A percentile compares a stretch with the other conserved stretches of the same genome.
Conservation (phyloP, 148 eudicot species). For the Oxyria digyna region DNA sequence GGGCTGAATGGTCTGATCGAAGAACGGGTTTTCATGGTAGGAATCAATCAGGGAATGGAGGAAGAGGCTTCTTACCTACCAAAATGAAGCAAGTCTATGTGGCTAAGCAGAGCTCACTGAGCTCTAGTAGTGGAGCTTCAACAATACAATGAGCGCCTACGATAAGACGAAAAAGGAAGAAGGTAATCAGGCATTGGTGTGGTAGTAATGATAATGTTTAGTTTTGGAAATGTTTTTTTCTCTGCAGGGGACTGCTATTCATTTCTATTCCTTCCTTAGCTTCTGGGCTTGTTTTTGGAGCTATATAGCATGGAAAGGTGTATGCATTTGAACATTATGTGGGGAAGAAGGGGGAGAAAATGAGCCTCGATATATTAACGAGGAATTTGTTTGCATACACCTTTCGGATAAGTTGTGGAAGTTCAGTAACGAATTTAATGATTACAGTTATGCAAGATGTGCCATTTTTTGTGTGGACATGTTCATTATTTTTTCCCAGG, state of each 20-base stretch:
- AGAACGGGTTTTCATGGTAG: constrained; percentile 75
- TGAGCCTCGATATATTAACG: background rate
- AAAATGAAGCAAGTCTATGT: constrained; percentile 89
- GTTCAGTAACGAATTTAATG: background rate
- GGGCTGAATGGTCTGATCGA: constrained; percentile 50
- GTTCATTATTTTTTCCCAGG: no score
- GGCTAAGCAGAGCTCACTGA: constrained; percentile 55
- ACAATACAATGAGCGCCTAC: constrained; percentile 17
- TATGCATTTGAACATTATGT: background rate
- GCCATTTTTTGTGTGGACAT: background rate
- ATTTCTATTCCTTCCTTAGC: background rate
- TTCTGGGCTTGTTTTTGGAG: background rate
- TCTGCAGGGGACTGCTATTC: constrained; percentile 1
- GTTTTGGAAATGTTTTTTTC: background rate
- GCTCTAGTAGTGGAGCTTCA: constrained; percentile 24
- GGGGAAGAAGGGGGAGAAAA: background rate
- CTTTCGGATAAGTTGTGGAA: background rate
- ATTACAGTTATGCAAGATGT: background rate
- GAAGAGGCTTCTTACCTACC: constrained; percentile 39
- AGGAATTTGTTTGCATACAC: background rate
- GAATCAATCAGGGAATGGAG: constrained; percentile 45
- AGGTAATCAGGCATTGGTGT: background rate
- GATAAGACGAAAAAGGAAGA: background rate
- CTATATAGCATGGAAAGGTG: background rate
- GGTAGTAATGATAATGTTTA: background rate